Conservation (phyloP, 2,329 filamentous ascomycete species). For the Sporothrix phasma region DNA sequence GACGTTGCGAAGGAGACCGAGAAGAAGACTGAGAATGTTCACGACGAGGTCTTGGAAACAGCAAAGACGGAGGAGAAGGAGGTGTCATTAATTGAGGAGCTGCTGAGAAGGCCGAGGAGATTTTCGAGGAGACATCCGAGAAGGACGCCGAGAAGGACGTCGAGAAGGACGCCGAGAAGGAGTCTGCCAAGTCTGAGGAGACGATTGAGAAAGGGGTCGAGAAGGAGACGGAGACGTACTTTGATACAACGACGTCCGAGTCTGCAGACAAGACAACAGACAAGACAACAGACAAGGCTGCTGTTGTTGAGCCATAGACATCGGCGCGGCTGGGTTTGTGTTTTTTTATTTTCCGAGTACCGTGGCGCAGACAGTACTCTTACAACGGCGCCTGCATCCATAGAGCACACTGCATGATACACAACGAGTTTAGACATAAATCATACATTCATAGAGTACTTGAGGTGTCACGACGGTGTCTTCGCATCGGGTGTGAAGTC, state of each 20-base stretch:
- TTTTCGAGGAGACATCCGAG: neutral
- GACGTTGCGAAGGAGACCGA: neutral
- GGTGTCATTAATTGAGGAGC: neutral
- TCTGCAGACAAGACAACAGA: neutral
- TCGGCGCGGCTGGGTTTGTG: neutral
- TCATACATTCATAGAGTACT: neutral
- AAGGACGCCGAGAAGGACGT: neutral
- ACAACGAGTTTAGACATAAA: neutral
- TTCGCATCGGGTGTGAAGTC: neutral
- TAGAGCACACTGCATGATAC: neutral
- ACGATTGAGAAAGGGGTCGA: neutral
- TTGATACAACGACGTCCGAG: neutral
- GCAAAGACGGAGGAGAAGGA: neutral
- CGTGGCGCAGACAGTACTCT: neutral
- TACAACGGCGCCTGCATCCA: neutral
- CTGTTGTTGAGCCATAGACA: neutral
- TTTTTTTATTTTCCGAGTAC: neutral
- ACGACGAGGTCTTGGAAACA: neutral
- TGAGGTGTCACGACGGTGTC: neutral
- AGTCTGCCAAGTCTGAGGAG: neutral
- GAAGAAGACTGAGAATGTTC: neutral
- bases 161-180: neutral
- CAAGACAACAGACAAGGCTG: neutral
- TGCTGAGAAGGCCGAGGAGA: neutral
- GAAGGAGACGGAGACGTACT: neutral